Base-by-base conservation (phyloP, 73 alveolate genomes). In the Tetrahymena elliotti region DNA sequence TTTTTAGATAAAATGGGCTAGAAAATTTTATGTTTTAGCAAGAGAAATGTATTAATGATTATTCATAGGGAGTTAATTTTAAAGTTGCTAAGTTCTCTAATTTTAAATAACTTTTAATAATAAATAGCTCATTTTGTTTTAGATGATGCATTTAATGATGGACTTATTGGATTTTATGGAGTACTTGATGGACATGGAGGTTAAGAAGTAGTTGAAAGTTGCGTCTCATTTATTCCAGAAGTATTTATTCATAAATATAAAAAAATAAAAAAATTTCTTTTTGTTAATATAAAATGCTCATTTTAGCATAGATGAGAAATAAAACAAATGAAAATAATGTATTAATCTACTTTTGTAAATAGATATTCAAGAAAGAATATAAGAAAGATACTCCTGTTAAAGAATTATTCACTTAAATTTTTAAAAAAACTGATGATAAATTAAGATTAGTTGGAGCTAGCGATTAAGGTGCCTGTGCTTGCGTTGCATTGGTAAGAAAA, bases 161-260 rank as follows among this genome's bases (percentile, higher is more conserved):
- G 98, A 54, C 94, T 96, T 84, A 94, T 96, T 38, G 98, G 98
- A 33, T 47, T 98, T 41, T 99, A 98, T 96, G 98, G 99, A 39
- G 98, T 98, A 47, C 98, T 98, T 97, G 99, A 99, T 97, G 99
- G 99, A 27, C 99, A 99, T 95, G 99, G 99, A 8, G 99, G 99
- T 9, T 94, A 68, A 24, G 96, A 98, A 83, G 99, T 98, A 4
- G 98, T 98, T 35, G 99, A 98, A 82, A 98, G 97, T 94, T 94
- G 98, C 36, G 97, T 96, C 40, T 97, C 95, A 39, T 93, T 98
- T 41, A 93, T 98, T 27, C 98, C 98, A 15, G 98, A 97, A 52
- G 99, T 93, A 94, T 10, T 47, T 93, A 95, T 52, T 68, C 92
- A 84, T 8, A 6, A 93, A 83, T 94, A 22, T 38, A 36, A 11